A percentile compares a stretch with the other conserved stretches of the same genome.
phyloP scores from a whole-genome alignment of 2,329 filamentous ascomycete genomes.

The Clarireedia monteithiana region DNA sequence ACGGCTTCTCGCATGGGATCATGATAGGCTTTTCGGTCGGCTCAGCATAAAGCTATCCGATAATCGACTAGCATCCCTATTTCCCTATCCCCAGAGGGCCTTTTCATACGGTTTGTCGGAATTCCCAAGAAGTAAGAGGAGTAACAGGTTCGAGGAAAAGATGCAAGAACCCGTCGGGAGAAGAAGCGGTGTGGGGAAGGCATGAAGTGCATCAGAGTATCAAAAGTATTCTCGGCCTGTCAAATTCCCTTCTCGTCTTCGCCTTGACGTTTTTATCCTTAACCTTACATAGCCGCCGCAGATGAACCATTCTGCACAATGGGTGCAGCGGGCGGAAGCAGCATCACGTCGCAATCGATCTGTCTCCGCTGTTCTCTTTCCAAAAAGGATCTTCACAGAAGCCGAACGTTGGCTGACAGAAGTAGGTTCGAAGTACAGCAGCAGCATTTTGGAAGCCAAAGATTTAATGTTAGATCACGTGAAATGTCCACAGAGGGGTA shows the following conservation, averaged over 20 bases:
- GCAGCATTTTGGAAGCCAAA: too few relatives aligned
- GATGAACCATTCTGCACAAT: too few relatives aligned
- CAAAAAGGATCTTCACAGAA: too few relatives aligned
- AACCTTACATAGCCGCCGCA: too few relatives aligned
- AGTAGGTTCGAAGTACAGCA: too few relatives aligned
- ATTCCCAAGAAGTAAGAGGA: neutral
- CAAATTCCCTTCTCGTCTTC: neutral
- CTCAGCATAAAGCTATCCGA: conserved; percentile 4
- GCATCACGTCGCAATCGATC: too few relatives aligned
- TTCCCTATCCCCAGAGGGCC: neutral
- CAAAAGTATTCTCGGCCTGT: neutral
- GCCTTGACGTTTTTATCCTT: too few relatives aligned
- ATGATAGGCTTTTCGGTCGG: neutral
- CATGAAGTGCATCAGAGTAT: neutral
- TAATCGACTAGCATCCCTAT: neutral
- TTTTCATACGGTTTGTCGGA: neutral
- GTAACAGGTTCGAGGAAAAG: neutral
- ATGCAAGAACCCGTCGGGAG: neutral
- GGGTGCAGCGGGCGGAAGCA: too few relatives aligned
- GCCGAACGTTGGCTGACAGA: too few relatives aligned
- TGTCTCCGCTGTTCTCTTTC: too few relatives aligned
- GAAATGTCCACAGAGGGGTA: too few relatives aligned
- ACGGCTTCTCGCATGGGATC: neutral
- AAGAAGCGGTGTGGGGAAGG: neutral
- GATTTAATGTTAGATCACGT: too few relatives aligned